Evolutionary conservation across 1,284 basidiomycete genomes (phyloP), one percentile per base, ranked within the genome.

Genomic region (Hypsizygus ulmarius): DNA sequence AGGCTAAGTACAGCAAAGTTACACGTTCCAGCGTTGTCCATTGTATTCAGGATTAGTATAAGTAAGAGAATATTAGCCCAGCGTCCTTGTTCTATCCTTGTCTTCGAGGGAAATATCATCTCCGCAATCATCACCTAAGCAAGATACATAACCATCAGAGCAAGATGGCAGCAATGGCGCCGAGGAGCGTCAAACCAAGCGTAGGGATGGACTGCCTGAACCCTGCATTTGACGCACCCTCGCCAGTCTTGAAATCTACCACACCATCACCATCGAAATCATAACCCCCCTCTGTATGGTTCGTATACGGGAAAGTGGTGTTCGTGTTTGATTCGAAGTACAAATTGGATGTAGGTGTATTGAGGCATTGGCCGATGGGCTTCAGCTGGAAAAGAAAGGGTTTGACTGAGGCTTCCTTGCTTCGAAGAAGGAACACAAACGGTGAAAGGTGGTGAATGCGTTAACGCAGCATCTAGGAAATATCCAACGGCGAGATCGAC

Each of bases 401-500:
- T 38, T 44, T 42, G 15, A 32, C 19, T n/a, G 33, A 43, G 18
- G 40, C n/a, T 10, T 21, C 27, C 15, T 16, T 3, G 7, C 18
- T 12, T 14, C 18, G 11, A 25, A 21, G 16, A 29, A 12, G 28
- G 6, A 18, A 43, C 19, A 61, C 74, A 57, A 53, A 87, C 83
- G 34, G 68, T 82, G 63, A 92, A 79, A 12, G 74, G 62, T 40
- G 84, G 84, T 37, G 74, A 68, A 68, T 79, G 80, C 10, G 53
- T 72, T 54, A 81, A 62, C 18, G 88, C 88, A 35, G 80, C 71
- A 45, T 87, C 79, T n/a, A 96, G 73, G 56, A 89, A 87, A 71
- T 93, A 94, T 39, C 90, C 90, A 52, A 89, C 78, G 27, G 93
- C 92, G 52, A 97, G 81, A 59, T 95, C 90, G 44, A 95, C 91